Base-by-base conservation (phyloP, 805 yeast genomes). In the Schwanniomyces polymorphus region DNA sequence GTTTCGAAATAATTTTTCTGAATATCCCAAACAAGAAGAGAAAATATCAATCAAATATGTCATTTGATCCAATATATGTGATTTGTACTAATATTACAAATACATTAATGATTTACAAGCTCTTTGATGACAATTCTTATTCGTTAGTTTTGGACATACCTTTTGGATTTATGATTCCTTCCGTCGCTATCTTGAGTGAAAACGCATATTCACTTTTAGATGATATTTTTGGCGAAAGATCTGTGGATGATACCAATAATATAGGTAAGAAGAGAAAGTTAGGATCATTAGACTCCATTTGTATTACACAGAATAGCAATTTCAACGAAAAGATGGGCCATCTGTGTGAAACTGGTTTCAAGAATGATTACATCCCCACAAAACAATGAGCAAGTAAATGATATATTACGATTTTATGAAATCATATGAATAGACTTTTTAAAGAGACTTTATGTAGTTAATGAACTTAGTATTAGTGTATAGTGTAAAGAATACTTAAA, bases 61-160 rank as follows among this genome's bases (percentile, higher is more conserved):
- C 33, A 10, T 64, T 64, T 29, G 52, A 52, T 28, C 68, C 70
- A 21, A 47, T 65, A 7, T 63, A 56, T 35, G 38, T 58, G 11
- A 44, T 64, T 6, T 46, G 60, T 14, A 44, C 67, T 17, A 58
- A 62, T 27, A 42, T 62, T 11, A 61, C 61, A 29, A 54, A 52
- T n/a, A 42, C 47, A 18, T 39, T 61, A n/a, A 49, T 59, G 9
- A 53, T 64, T 9, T 61, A 63, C 44, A 55, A 54, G 40, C 51
- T 65, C 7, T 49, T 25, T 38, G 65, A 61, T 37, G 54, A 59
- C 42, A 51, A 52, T 21, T 40, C 51, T 1, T 39, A 38, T 25
- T 58, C 55, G 12, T 41, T 57, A 41, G 40, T 55, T 27, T 31
- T 61, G 29, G 50, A 56, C 25, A 39, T 55, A 14, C 47, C 44